phyloP scores from a whole-genome alignment of 2,329 filamentous ascomycete species.

The Xylaria multiplex region DNA sequence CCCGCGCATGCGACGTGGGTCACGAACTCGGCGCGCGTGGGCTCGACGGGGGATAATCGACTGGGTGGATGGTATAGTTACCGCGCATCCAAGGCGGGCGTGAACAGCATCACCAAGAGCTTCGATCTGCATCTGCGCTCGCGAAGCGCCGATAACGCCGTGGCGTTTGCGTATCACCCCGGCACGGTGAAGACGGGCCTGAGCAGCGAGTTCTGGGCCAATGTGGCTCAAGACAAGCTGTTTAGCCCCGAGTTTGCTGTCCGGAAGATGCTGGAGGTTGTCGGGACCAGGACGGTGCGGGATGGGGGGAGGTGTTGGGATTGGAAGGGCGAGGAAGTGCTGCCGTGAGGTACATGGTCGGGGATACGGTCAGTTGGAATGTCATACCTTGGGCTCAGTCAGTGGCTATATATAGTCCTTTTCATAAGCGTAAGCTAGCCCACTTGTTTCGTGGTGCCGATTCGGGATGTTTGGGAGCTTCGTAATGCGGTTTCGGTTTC shows the following conservation, averaged over 20 bases:
- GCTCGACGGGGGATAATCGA: slow-evolving; percentile 75
- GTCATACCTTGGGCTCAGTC: background rate
- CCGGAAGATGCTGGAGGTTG: slow-evolving; percentile 69
- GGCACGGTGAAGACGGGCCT: slow-evolving; percentile 82
- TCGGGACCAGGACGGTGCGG: slow-evolving; percentile 59
- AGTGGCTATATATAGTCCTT: background rate
- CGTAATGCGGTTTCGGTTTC: too few species aligned
- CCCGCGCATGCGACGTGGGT: slow-evolving; percentile 70
- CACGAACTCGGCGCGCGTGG: slow-evolving; percentile 82
- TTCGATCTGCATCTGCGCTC: slow-evolving; percentile 74
- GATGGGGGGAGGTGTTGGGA: slow-evolving; percentile 74
- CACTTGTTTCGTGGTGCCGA: background rate
- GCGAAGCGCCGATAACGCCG: slow-evolving; percentile 68
- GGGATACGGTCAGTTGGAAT: slow-evolving; percentile 7
- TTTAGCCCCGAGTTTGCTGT: slow-evolving; percentile 74
- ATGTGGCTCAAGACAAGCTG: slow-evolving; percentile 68
- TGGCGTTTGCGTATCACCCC: slow-evolving; percentile 78
- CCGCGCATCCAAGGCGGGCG: slow-evolving; percentile 77
- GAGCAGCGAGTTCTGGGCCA: slow-evolving; percentile 76
- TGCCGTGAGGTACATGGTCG: slow-evolving; percentile 56
- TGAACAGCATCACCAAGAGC: slow-evolving; percentile 76
- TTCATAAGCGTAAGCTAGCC: background rate
- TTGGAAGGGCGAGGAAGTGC: slow-evolving; percentile 72
- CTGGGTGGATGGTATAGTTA: slow-evolving; percentile 86
- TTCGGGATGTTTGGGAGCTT: background rate